Percentiles rank a stretch among this genome's conserved stretches.
phyloP scores from a whole-genome alignment of 176 grass and related monocot genomes.

The Oryza rufipogon region DNA sequence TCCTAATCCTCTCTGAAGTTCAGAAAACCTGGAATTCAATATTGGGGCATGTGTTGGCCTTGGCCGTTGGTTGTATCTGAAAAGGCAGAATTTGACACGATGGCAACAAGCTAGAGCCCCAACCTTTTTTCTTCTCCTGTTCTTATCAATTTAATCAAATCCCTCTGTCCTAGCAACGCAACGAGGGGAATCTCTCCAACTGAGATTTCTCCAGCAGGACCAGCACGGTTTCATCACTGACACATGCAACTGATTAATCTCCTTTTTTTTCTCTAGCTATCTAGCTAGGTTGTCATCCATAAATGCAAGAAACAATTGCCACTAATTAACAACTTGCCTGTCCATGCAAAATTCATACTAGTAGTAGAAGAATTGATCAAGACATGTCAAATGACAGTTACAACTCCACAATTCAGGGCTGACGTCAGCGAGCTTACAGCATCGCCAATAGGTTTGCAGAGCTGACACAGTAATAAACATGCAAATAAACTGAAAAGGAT shows the following conservation, averaged over 20 bases:
- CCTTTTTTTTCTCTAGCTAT: slow-evolving; percentile 18
- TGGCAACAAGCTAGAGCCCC: slow-evolving; percentile 6
- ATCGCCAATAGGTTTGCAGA: not conserved
- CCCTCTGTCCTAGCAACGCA: not conserved
- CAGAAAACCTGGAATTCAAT: slow-evolving; percentile 43
- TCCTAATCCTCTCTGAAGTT: slow-evolving; percentile 6
- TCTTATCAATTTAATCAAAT: slow-evolving; percentile 13
- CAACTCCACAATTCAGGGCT: not conserved
- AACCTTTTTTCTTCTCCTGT: not conserved
- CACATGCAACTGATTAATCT: slow-evolving; percentile 21
- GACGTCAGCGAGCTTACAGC: slow-evolving; percentile 27
- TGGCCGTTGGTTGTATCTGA: slow-evolving; percentile 47
- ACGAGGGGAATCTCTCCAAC: slow-evolving; percentile 36
- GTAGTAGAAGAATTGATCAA: not conserved
- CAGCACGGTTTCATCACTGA: slow-evolving; percentile 13
- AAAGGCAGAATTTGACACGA: slow-evolving; percentile 40
- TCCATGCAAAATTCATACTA: not conserved
- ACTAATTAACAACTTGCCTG: not conserved
- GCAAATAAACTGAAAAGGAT: not conserved
- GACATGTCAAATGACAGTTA: not conserved
- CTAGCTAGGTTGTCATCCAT: slow-evolving; percentile 24
- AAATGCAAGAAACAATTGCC: not conserved
- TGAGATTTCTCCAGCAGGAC: slow-evolving; percentile 34
- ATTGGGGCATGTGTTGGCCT: slow-evolving; percentile 33
- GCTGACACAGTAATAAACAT: not conserved